Evolutionary conservation across 805 yeast genomes (phyloP).

Genomic region (Dipodascopsis uninucleata): DNA sequence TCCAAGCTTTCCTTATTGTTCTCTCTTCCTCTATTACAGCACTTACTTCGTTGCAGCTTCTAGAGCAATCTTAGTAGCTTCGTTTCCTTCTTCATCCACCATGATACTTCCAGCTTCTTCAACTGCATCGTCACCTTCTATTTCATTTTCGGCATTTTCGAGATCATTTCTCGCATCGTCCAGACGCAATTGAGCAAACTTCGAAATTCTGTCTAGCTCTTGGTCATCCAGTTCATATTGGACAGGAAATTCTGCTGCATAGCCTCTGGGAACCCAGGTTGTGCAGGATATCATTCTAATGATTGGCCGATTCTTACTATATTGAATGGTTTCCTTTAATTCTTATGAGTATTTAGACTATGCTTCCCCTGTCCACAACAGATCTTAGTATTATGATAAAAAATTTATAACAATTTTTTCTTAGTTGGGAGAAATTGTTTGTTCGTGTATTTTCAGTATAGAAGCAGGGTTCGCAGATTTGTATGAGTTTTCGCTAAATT

Average conservation of each 20-base stretch:
- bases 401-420: no score
- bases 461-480: neutral
- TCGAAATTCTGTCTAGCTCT: constrained; percentile 85
- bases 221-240: constrained; percentile 84
- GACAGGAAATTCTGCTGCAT: constrained; percentile 87
- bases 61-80: constrained; percentile 4
- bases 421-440: neutral
- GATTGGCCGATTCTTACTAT: neutral
- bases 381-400: no score
- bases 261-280: constrained; percentile 95
- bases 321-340: neutral
- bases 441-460: neutral
- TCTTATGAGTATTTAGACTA: neutral
- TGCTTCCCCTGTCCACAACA: neutral
- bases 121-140: constrained; percentile 10
- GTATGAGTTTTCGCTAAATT: neutral
- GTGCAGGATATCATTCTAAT: constrained; percentile 81
- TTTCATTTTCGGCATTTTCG: constrained; percentile 42
- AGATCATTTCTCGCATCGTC: constrained; percentile 69
- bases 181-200: constrained; percentile 78
- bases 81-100: constrained; percentile 28
- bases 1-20: no score
- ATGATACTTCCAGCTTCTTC: constrained; percentile 34
- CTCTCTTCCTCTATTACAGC: no score
- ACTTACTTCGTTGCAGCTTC: constrained; percentile 58